Base-by-base conservation (phyloP, 768 basidiomycete genomes). In the Kwoniella botswanensis region DNA sequence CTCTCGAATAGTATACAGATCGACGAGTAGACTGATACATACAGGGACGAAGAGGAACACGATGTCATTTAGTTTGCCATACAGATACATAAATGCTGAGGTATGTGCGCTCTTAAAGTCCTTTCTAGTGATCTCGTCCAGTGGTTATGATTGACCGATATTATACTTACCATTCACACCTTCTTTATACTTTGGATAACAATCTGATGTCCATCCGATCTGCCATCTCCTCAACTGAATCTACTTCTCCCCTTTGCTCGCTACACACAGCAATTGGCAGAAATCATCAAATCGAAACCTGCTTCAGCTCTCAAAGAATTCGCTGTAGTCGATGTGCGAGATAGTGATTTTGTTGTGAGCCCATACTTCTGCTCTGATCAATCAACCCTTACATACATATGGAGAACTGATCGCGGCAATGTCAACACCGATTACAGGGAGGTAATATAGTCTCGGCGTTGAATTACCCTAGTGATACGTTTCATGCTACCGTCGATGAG, bases 401-500 rank as follows among this genome's bases (percentile, higher is more conserved):
- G 29, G 29, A 29, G 29, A 4, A 29, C 29, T 29, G 29, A 29
- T 29, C 3, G 3, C 29, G 29, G 5, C 29, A 4, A 29, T 29
- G 29, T 29, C 29, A 29, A 29, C 29, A 29, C 5, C 29, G 29
- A 29, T 29, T 29, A 29, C 24, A 80, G 80, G 80, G 82, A 13
- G 82, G 82, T 5, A 83, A 83, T 61, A 83, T 83, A 53, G 73
- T 80, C 9, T 64, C 76, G 12, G 80, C 80, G 0, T 22, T 81
- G 26, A 83, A 83, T 58, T 70, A 63, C 15, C 82, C 82, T 3
- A 81, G 80, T 53, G 74, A 73, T 63, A 71, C 70, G 1, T 81
- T 83, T 61, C 73, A 79, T 42, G 79, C 75, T n/a, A 77, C 71
- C 13, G 82, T 81, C 0, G 57, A 72, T 35, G 81, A 74, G 15